Base-by-base conservation (phyloP, 2,329 filamentous ascomycete genomes). In the Ascochyta fabae region DNA sequence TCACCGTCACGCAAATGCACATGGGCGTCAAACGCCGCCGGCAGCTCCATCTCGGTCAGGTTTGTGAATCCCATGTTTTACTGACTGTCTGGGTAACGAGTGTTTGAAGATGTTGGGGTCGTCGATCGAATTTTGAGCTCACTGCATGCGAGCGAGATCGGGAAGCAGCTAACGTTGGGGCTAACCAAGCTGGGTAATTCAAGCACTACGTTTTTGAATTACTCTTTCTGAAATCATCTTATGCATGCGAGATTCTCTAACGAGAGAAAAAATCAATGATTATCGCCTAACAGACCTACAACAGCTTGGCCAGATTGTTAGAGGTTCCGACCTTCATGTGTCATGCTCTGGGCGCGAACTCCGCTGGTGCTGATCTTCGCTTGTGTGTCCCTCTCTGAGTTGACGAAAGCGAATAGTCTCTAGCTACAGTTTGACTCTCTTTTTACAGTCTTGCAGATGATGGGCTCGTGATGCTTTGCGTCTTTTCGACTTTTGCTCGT, bases 1-100 rank as follows among this genome's bases (percentile, higher is more conserved):
- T 78, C 75, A 15, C 79, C 79, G 70, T 83, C 80, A 29, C 82
- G 75, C 43, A 84, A 69, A 64, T 84, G 82, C 41, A 84, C 81
- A 59, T 79, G 80, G 53, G 81, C 79, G 48, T 82, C 80, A 47
- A 80, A 80, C 23, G 79, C 77, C n/a, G 79, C 79, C 3, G 78
- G 76, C 39, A 82, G 68, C 63, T 80, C 78, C 36, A 79, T 62
- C 57, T 79, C 78, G 27, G 77, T 69, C 45, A 80, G 57, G 50
- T 78, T 75, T 13, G 73, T 71, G 44, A 81, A 74, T 4, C 68
- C 59, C 75, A 77, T 78, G 3, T 36, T 26, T 26, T 40, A 10
- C 12, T 8, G 8, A 2, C 15, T 35, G 12, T 19, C 54, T 53
- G 31, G 29, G 16, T 29, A 33, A 42, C 23, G 16, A 22, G 16